Evolutionary conservation across 2,329 filamentous ascomycete genomes (phyloP).

Genomic region (Erysiphe neolycopersici): DNA sequence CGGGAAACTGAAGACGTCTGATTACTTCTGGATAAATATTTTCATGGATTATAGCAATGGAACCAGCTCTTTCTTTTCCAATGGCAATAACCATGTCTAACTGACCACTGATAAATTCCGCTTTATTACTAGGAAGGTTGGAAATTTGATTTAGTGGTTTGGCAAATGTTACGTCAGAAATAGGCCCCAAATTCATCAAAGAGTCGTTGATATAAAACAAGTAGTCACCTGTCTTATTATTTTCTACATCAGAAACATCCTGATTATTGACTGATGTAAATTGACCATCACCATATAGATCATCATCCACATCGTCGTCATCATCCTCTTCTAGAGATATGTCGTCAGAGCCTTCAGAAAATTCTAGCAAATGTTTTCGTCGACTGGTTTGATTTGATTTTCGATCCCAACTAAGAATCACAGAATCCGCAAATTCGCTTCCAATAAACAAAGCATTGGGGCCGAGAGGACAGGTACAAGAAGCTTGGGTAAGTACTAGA

Average conservation of each 20-base stretch:
- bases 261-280: slow-evolving; percentile 15
- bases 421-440: slow-evolving; percentile 58
- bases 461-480: slow-evolving; percentile 42
- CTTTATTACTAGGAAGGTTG: slow-evolving; percentile 19
- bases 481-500: slow-evolving; percentile 32
- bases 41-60: slow-evolving; percentile 50
- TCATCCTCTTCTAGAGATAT: slow-evolving; percentile 20
- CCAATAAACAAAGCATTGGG: slow-evolving; percentile 56
- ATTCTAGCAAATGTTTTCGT: slow-evolving; percentile 32
- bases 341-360: slow-evolving; percentile 28
- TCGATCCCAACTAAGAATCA: slow-evolving; percentile 54
- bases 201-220: slow-evolving; percentile 52
- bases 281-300: slow-evolving; percentile 35
- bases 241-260: slow-evolving; percentile 13
- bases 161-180: slow-evolving; percentile 48
- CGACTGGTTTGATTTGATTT: slow-evolving; percentile 33
- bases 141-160: slow-evolving; percentile 20
- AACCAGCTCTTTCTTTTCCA: slow-evolving; percentile 37
- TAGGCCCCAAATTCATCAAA: slow-evolving; percentile 52
- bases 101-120: slow-evolving; percentile 24
- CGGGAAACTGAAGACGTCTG: slow-evolving; percentile 43
- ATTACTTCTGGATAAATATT: slow-evolving; percentile 49
- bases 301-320: slow-evolving; percentile 23
- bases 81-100: slow-evolving; percentile 32
- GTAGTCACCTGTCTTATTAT: slow-evolving; percentile 32